Conservation (phyloP, 805 yeast species). For the Yarrowia sp. region DNA sequence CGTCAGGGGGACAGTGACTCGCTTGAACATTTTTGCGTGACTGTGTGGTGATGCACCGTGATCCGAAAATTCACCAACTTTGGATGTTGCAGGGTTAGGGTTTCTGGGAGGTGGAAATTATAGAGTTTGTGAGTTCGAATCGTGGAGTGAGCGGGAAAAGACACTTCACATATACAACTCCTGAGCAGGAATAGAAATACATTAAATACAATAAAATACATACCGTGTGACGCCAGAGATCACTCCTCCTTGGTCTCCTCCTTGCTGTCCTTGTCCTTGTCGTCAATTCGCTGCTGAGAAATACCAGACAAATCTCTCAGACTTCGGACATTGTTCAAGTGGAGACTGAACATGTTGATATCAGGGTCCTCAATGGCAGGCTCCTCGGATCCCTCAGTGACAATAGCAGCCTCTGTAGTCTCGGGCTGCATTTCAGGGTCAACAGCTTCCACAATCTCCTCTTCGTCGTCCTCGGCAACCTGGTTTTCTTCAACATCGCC, state of each 20-base stretch:
- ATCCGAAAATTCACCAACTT: slow-evolving; percentile 29
- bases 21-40: slow-evolving; percentile 24
- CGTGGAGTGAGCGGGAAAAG: neutral
- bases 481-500: slow-evolving; percentile 39
- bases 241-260: neutral
- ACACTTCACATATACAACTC: too few relatives aligned
- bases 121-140: neutral
- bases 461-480: slow-evolving; percentile 27
- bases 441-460: slow-evolving; percentile 21
- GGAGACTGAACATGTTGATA: slow-evolving; percentile 30
- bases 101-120: neutral
- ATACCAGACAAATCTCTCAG: slow-evolving; percentile 29
- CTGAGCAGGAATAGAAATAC: neutral
- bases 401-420: slow-evolving; percentile 12
- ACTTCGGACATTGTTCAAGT: slow-evolving; percentile 34
- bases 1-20: slow-evolving; percentile 38
- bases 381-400: neutral
- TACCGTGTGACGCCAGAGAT: too few relatives aligned
- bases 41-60: slow-evolving; percentile 30
- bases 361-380: slow-evolving; percentile 19
- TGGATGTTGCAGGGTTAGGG: slow-evolving; percentile 16
- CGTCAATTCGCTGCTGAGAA: slow-evolving; percentile 32
- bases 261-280: slow-evolving; percentile 6
- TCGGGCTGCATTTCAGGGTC: slow-evolving; percentile 25
- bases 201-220: slow-evolving; percentile 17